These are phyloP conservation scores for Gracilaria domingensis DNA, from an alignment of 23 red algal species.

Conservation along the genomic window DNA sequence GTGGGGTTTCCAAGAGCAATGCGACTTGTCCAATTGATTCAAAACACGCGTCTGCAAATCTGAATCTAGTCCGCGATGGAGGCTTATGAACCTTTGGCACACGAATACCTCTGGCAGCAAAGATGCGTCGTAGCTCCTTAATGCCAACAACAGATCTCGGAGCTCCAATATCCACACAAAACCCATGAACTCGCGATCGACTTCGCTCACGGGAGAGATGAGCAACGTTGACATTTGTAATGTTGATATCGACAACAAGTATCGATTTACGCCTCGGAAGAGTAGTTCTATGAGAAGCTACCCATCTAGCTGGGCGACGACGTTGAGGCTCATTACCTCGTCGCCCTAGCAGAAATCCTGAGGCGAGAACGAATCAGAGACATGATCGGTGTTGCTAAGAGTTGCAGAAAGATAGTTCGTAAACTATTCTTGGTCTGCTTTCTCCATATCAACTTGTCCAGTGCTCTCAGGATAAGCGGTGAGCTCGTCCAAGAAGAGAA, in stretches of 20 bases:
- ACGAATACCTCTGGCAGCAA: background rate
- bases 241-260: no score
- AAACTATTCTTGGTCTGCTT: slow-evolving; percentile 33
- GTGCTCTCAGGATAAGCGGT: background rate
- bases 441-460: background rate
- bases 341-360: slow-evolving; percentile 14
- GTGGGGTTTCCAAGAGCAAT: background rate
- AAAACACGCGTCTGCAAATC: slow-evolving; percentile 13
- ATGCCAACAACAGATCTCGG: slow-evolving; percentile 8
- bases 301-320: slow-evolving; percentile 1
- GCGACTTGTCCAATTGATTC: background rate
- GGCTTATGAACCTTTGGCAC: background rate
- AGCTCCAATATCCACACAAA: slow-evolving; percentile 18
- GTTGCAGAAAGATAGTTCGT: slow-evolving; percentile 34
- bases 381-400: no score
- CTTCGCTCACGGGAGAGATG: no score
- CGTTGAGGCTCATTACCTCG: slow-evolving; percentile 6
- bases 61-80: background rate
- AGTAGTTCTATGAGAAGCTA: slow-evolving; percentile 25
- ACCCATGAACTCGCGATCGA: background rate
- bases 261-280: no score
- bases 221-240: no score
- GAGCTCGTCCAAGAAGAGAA: slow-evolving; percentile 37
- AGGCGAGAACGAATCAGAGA: no score
- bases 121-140: background rate